Conservation (phyloP, 75 land plant species). For the Pinus albicaulis region DNA sequence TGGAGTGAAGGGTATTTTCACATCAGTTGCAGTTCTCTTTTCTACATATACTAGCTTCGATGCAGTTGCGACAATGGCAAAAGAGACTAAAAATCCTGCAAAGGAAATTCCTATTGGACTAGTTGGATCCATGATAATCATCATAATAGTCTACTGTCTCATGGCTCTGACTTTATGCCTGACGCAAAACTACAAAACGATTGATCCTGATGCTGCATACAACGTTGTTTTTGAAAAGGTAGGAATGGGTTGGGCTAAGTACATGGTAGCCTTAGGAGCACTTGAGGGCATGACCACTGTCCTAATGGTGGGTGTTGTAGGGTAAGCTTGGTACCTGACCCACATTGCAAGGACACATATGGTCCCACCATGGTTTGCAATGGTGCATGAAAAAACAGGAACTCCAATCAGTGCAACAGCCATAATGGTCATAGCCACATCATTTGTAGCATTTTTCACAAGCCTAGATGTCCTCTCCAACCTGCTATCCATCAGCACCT, state of each 20-base stretch:
- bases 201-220: conserved; percentile 62
- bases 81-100: conserved; percentile 65
- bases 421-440: conserved; percentile 52
- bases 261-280: conserved; percentile 83
- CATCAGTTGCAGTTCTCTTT: conserved; percentile 51
- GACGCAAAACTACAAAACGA: conserved; percentile 27
- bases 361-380: conserved; percentile 81
- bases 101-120: conserved; percentile 72
- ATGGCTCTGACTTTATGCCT: conserved; percentile 50
- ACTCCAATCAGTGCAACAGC: conserved; percentile 76
- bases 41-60: conserved; percentile 78
- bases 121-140: conserved; percentile 54
- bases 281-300: conserved; percentile 86
- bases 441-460: conserved; percentile 76
- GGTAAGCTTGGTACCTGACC: conserved; percentile 80
- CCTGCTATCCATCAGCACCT: conserved; percentile 32
- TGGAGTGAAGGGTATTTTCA: conserved; percentile 65
- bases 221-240: conserved; percentile 35
- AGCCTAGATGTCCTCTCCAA: conserved; percentile 58
- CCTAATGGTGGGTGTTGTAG: conserved; percentile 66
- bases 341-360: conserved; percentile 88
- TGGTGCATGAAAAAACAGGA: conserved; percentile 49
- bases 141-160: conserved; percentile 38
- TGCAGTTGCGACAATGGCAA: conserved; percentile 70
- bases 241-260: conserved; percentile 86